Evolutionary conservation across 2,329 filamentous ascomycete genomes (phyloP).

Genomic region (Diaporthe ilicicola): DNA sequence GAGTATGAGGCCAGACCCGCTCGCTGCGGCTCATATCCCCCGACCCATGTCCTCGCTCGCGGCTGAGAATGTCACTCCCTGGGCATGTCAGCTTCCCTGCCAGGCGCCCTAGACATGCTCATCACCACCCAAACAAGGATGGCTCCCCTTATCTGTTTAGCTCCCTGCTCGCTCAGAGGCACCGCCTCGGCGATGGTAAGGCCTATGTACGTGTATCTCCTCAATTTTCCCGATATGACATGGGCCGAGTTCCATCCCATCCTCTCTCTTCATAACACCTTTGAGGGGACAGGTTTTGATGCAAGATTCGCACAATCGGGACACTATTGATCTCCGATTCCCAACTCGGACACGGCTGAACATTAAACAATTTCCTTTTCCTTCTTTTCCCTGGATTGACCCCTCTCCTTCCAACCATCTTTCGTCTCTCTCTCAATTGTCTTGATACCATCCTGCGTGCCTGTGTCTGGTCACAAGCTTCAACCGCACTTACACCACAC

Average conservation of each 20-base stretch:
- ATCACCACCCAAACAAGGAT: constrained; percentile 26
- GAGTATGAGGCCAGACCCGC: neutral
- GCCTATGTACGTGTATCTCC: constrained; percentile 21
- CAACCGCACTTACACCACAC: constrained; percentile 30
- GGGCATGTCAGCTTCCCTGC: constrained; percentile 22
- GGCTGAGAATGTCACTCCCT: constrained; percentile 25
- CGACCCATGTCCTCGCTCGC: constrained; percentile 27
- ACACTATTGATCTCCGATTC: constrained; percentile 14
- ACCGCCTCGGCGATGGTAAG: neutral
- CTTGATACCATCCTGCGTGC: neutral
- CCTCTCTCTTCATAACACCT: neutral
- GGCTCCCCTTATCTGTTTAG: neutral
- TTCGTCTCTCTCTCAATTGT: neutral
- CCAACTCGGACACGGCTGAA: constrained; percentile 1
- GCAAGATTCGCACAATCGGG: neutral
- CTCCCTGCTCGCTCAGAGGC: constrained; percentile 20
- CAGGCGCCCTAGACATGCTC: constrained; percentile 24
- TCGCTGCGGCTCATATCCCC: constrained; percentile 13
- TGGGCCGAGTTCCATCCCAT: constrained; percentile 21
- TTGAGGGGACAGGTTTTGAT: constrained; percentile 5
- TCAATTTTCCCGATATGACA: constrained; percentile 19
- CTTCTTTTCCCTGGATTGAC: neutral
- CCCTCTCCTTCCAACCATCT: neutral
- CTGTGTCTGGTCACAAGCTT: constrained; percentile 8
- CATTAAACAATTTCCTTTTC: constrained; percentile 25